Base-by-base conservation (phyloP, 2,329 filamentous ascomycete genomes). In the Apiospora arundinis region DNA sequence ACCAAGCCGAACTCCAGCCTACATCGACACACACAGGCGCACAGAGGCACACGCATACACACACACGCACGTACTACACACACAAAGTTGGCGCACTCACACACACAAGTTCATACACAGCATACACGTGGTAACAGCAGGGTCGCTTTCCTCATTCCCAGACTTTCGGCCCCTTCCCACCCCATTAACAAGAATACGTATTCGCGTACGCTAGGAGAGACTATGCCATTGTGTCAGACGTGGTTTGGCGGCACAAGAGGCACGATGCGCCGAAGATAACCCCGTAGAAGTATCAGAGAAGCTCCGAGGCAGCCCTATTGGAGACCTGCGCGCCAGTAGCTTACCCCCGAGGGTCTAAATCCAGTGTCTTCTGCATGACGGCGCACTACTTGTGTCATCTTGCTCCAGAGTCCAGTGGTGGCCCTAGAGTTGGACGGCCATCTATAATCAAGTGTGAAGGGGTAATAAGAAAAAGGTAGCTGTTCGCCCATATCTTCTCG, bases 111-210 rank as follows among this genome's bases (percentile, higher is more conserved):
- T n/a, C 56, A n/a, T 14, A 40, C 28, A 63, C 32, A 63, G 28
- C 56, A 63, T 63, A 63, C 56, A 63, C 56, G 56, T 63, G 56
- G 56, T 63, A 40, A 40, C 56, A 40, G 56, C 56, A 63, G 32
- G 56, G 56, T 40, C 56, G 21, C 18, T 40, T 14, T 40, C 56
- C 32, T 63, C 56, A 63, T 63, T 63, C 28, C 32, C 56, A 63
- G 56, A 40, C 21, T 63, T 40, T 37, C 28, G 56, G 56, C 32
- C 56, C 56, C 56, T 40, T 40, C 21, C 32, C 56, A 63, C 56
- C 37, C 56, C 56, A 63, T n/a, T n/a, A n/a, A 40, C 56, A 32
- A 40, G 32, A 63, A 40, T n/a, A n/a, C 32, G 56, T 40, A 40
- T n/a, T 63, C 56, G 56, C 28, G 21, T 40, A n/a, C 56, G 56